A percentile compares a stretch with the other conserved stretches of the same genome.
These are phyloP conservation scores for Plicaturopsis crispa DNA, from an alignment of 768 basidiomycete genomes.

Conservation along the genomic window DNA sequence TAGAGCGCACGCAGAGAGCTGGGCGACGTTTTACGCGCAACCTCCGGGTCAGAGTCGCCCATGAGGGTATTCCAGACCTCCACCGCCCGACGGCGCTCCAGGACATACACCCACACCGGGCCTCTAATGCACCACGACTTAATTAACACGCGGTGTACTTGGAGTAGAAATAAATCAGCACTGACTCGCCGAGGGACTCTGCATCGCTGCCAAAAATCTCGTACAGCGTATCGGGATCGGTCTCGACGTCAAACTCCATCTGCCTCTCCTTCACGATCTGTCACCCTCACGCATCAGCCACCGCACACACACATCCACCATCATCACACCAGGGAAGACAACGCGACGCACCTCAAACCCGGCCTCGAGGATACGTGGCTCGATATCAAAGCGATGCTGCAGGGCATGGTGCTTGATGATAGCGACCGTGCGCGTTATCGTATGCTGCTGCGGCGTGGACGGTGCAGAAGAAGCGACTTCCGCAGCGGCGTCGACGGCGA, in stretches of 20 bases:
- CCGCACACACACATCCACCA: too few relatives aligned
- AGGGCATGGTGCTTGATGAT: slow-evolving; percentile 82
- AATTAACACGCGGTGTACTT: not conserved
- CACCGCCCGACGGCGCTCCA: slow-evolving; percentile 75
- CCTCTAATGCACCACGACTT: slow-evolving; percentile 37
- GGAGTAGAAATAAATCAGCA: slow-evolving; percentile 12
- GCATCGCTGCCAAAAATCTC: slow-evolving; percentile 80
- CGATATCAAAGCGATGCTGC: slow-evolving; percentile 69
- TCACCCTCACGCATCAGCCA: too few relatives aligned
- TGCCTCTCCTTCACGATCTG: slow-evolving; percentile 84
- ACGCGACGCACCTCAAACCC: slow-evolving; percentile 63
- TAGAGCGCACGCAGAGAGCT: slow-evolving; percentile 68
- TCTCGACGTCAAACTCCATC: slow-evolving; percentile 83
- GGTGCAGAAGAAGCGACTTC: too few relatives aligned
- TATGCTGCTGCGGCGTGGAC: too few relatives aligned
- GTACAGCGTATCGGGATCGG: slow-evolving; percentile 70
- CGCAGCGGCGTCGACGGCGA: too few relatives aligned
- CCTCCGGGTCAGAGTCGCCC: slow-evolving; percentile 54
- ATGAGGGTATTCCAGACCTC: slow-evolving; percentile 76
- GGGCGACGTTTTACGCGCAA: slow-evolving; percentile 47
- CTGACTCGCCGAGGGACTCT: slow-evolving; percentile 69
- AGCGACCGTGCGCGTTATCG: slow-evolving; percentile 74
- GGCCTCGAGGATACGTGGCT: slow-evolving; percentile 69
- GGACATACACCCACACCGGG: slow-evolving; percentile 88
- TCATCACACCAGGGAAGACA: too few relatives aligned